Conservation (phyloP, 2,329 filamentous ascomycete species). For the Thielaviopsis ethacetica region DNA sequence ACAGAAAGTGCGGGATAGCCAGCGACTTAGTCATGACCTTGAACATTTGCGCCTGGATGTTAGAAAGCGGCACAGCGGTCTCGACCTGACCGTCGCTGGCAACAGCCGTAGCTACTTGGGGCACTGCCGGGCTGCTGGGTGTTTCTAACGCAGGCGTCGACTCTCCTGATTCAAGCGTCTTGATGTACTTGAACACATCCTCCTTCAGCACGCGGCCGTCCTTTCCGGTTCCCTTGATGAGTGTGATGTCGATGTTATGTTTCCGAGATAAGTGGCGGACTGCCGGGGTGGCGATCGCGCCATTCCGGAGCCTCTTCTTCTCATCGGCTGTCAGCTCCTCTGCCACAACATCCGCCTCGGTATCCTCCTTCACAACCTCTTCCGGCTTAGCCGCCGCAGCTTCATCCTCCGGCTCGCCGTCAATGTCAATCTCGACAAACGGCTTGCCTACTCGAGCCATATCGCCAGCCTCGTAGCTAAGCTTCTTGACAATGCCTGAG, state of each 20-base stretch:
- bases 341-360: conserved; percentile 20
- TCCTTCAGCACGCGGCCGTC: conserved; percentile 87
- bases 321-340: conserved; percentile 12
- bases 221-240: conserved; percentile 71
- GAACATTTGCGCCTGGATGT: conserved; percentile 86
- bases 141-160: conserved; percentile 16
- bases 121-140: conserved; percentile 5
- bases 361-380: conserved; percentile 10
- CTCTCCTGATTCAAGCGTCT: conserved; percentile 26
- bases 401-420: conserved; percentile 37
- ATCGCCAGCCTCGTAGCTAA: conserved; percentile 89
- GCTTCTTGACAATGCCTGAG: conserved; percentile 85
- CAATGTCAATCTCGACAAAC: conserved; percentile 87
- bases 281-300: conserved; percentile 73
- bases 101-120: conserved; percentile 16
- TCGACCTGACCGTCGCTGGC: conserved; percentile 42
- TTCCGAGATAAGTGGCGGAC: conserved; percentile 79
- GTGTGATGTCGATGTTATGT: conserved; percentile 57
- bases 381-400: conserved; percentile 2
- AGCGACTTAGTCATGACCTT: conserved; percentile 91
- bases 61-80: conserved; percentile 51
- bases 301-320: conserved; percentile 40
- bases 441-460: conserved; percentile 93
- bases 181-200: conserved; percentile 61
- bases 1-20: conserved; percentile 86